These are phyloP conservation scores for Zangia roseola DNA, from an alignment of 768 basidiomycete species.

Conservation along the genomic window DNA sequence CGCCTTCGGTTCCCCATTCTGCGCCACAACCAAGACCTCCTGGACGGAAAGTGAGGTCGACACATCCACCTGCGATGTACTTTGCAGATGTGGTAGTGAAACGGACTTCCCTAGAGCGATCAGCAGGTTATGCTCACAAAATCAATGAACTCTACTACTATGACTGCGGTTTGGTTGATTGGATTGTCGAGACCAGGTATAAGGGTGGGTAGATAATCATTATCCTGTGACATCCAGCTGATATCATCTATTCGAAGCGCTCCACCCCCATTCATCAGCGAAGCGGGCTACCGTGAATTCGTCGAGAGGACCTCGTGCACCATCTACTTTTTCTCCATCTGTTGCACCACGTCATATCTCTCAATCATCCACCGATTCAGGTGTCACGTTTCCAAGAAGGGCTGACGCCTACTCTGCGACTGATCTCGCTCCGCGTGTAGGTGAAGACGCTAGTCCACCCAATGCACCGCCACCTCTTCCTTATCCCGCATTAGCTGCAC, in stretches of 20 bases:
- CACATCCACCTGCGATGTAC: constrained; percentile 67
- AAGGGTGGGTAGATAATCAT: constrained; percentile 43
- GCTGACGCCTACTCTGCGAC: constrained; percentile 79
- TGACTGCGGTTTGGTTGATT: constrained; percentile 77
- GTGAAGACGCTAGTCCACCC: constrained; percentile 50
- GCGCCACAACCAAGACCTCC: constrained; percentile 15
- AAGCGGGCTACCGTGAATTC: constrained; percentile 29
- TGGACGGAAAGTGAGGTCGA: constrained; percentile 33
- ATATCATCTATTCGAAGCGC: constrained; percentile 11
- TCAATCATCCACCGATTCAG: constrained; percentile 68
- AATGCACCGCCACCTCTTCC: constrained; percentile 62
- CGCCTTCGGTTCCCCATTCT: constrained; percentile 36
- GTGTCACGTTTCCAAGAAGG: constrained; percentile 76
- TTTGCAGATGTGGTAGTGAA: constrained; percentile 60
- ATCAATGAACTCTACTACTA: constrained; percentile 77
- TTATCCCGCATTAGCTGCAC: constrained; percentile 65
- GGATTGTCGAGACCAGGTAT: constrained; percentile 58
- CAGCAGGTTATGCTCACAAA: constrained; percentile 71
- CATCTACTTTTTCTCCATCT: constrained; percentile 42
- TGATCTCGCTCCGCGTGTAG: constrained; percentile 55
- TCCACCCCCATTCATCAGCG: constrained; percentile 20
- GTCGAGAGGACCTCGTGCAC: constrained; percentile 24
- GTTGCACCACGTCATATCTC: constrained; percentile 68
- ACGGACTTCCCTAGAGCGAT: constrained; percentile 64
- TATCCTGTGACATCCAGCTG: constrained; percentile 1